Evolutionary conservation across 169 alveolate species (phyloP).

Genomic region (Eimeria nieschulzi): DNA sequence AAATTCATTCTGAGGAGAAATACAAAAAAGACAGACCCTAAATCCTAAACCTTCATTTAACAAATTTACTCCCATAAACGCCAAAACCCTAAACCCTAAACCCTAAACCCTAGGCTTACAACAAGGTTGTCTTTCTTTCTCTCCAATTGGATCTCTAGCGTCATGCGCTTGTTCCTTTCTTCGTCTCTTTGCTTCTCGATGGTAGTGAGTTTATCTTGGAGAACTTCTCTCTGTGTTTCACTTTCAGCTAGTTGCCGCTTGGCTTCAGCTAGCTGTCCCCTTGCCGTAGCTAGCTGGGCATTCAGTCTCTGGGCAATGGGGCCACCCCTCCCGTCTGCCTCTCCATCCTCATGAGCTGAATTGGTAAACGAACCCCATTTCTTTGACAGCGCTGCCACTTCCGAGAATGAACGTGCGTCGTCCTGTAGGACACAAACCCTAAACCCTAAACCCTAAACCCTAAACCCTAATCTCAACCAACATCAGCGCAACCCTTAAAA

Average conservation of each 20-base stretch:
- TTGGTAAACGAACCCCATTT: background rate
- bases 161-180: slow-evolving; percentile 6
- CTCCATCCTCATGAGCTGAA: background rate
- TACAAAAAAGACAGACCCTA: background rate
- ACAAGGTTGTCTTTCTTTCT: slow-evolving; percentile 6
- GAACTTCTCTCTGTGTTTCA: background rate
- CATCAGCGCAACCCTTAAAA: background rate
- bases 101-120: background rate
- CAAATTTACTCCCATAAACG: background rate
- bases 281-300: background rate
- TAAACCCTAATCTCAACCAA: background rate
- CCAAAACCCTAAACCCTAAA: background rate
- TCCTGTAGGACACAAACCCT: background rate
- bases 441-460: slow-evolving; percentile 3
- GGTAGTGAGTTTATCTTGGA: background rate
- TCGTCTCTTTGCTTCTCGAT: background rate
- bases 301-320: slow-evolving; percentile 11
- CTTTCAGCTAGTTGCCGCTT: background rate
- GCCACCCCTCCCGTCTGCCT: background rate
- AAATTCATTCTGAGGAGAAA: background rate
- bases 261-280: slow-evolving; percentile 2
- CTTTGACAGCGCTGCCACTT: slow-evolving; percentile 26
- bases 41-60: background rate
- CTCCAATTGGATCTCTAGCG: background rate
- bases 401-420: background rate